Evolutionary conservation across 2,329 filamentous ascomycete genomes (phyloP), one percentile per base, ranked within the genome.

Genomic region (Colletotrichum nymphaeae): DNA sequence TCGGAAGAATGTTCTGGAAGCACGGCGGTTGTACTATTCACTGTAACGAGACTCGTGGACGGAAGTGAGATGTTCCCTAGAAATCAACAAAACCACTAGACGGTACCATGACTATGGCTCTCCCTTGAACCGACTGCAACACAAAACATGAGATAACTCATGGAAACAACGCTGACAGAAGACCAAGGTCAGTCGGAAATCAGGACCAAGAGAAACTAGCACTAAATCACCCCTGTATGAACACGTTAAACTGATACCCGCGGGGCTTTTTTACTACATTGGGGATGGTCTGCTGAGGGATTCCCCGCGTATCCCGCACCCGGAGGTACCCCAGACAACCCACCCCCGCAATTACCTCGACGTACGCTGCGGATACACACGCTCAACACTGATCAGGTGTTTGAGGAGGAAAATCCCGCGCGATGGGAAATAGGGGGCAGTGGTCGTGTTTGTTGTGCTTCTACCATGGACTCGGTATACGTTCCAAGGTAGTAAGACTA

Each of bases 281-380:
- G 14, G 67, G 67, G 30, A 57, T 32, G 28, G 32, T 14, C n/a
- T 52, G 30, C n/a, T 64, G 26, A 35, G 35, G 22, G 30, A 28
- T 8, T 35, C 30, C 30, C 59, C 30, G 46, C 22, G 49, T 37
- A 63, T 63, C 65, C 42, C 42, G 56, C 30, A 22, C 37, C 5
- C 58, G 46, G 49, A 24, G 63, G 58, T 55, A 58, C 59, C 67
- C 67, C 67, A 65, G 67, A 69, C 60, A 69, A 69, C 26, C 67
- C 59, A 69, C 67, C 67, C 67, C 67, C 67, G 67, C 67, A 69
- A 52, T 49, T 22, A 12, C 11, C 35, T 55, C 57, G 12, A 60
- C 37, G 28, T 56, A 46, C 49, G 49, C 24, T 69, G 26, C 57
- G 49, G 26, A 35, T 42, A 42, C 37, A 42, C 14, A 42, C 37